Base-by-base conservation (phyloP, 75 land plant genomes). In the Larix kaempferi region DNA sequence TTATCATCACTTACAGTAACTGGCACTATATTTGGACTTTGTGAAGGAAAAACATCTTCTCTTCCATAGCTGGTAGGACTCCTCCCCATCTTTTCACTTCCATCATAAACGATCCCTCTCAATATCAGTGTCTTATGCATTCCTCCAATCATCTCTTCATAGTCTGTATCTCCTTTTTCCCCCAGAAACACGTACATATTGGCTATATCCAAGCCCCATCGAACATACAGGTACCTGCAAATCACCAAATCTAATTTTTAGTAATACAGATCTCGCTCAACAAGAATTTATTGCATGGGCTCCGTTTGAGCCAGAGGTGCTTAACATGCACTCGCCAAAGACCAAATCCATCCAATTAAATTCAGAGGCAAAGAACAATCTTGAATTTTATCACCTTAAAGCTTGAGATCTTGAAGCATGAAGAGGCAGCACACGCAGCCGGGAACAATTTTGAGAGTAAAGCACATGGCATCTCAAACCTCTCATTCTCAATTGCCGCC, bases 161-260 rank as follows among this genome's bases (percentile, higher is more conserved):
- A 81, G 57, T 93, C 94, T 23, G 98, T 88, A 55, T 95, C 98
- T 5, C 98, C 98, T 27, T 59, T 86, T 59, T 91, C 96, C 4
- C 96, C 96, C 19, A 95, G 84, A 80, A 95, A 82, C 23, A 90
- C 82, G 8, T 82, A 80, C 88, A 89, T 77, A 63, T 88, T 88
- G 3, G 89, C 84, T 13, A 95, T 79, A 58, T 90, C 92, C 57
- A 91, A 80, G 22, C 89, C 88, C 98, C 96, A 93, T 63, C 85
- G 75, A 21, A 91, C 82, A 58, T 86, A 93, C 13, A 95, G 77
- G 63, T 95, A 93, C 90, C 98, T 91, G 80, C 52, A 37, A 29
- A 59, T 19, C 35, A 60, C 37, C 58, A 75, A 60, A 75, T 19
- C 23, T n/a, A 41, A 22, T 1, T 49, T 10, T 49, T 39, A n/a